phyloP scores from a whole-genome alignment of 768 basidiomycete genomes.

The Mycena galopus region DNA sequence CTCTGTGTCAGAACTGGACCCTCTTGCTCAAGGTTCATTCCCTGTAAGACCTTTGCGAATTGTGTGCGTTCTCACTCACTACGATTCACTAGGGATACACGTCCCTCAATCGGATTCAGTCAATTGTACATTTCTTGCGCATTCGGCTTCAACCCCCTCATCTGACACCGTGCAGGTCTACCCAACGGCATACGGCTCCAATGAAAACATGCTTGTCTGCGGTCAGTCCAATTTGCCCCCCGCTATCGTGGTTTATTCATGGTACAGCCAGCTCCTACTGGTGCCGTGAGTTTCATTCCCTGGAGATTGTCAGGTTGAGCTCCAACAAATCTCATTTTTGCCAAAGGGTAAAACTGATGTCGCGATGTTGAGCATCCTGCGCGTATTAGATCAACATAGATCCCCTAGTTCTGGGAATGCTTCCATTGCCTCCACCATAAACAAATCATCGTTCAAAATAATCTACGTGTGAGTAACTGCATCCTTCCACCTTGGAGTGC shows the following conservation, averaged over 20 bases:
- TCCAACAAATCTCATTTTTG: constrained; percentile 6
- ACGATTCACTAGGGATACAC: constrained; percentile 76
- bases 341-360: constrained; percentile 98
- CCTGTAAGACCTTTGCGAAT: constrained; percentile 64
- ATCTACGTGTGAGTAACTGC: constrained; percentile 85
- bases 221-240: constrained; percentile 61
- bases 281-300: constrained; percentile 77
- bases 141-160: neutral
- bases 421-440: constrained; percentile 64
- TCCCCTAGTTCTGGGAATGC: constrained; percentile 42
- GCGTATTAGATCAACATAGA: constrained; percentile 83
- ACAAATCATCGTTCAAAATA: constrained; percentile 88
- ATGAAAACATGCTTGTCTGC: constrained; percentile 96
- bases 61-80: neutral
- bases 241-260: constrained; percentile 2
- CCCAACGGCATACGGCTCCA: constrained; percentile 92
- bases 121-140: constrained; percentile 72
- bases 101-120: constrained; percentile 93
- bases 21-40: constrained; percentile 85
- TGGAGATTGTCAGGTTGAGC: constrained; percentile 30
- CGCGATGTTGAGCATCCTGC: constrained; percentile 93
- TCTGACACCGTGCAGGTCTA: constrained; percentile 52
- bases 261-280: constrained; percentile 84
- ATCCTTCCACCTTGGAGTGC: neutral
- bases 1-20: constrained; percentile 78